phyloP scores from a whole-genome alignment of 805 yeast genomes.

The Sugiyamaella floridensis region DNA sequence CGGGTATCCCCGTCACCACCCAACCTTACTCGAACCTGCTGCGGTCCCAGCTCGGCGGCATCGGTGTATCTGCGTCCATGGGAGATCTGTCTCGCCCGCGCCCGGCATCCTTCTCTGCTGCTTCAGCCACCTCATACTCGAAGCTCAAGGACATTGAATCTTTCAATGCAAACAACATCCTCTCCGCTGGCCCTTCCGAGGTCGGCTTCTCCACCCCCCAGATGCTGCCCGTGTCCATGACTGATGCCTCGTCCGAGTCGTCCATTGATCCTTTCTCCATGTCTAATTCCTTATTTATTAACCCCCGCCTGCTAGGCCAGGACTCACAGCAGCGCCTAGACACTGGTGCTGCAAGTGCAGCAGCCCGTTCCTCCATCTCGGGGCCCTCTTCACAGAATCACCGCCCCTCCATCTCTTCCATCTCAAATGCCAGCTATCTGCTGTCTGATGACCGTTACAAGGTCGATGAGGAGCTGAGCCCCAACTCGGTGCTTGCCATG shows the following conservation, averaged over 20 bases:
- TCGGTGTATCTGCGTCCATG: neutral
- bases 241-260: constrained; percentile 57
- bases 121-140: constrained; percentile 53
- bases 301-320: constrained; percentile 20
- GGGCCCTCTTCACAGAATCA: neutral
- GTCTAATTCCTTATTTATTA: constrained; percentile 22
- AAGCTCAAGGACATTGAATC: constrained; percentile 38
- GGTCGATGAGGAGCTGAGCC: constrained; percentile 15
- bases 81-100: constrained; percentile 11
- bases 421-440: neutral
- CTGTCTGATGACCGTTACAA: neutral
- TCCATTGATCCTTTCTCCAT: constrained; percentile 49
- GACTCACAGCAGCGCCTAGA: constrained; percentile 5
- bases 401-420: neutral
- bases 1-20: constrained; percentile 5
- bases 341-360: constrained; percentile 1
- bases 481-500: constrained; percentile 8
- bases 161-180: constrained; percentile 11
- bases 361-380: constrained; percentile 1
- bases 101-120: constrained; percentile 54
- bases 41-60: constrained; percentile 10
- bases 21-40: constrained; percentile 15
- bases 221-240: constrained; percentile 41
- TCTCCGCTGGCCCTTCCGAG: constrained; percentile 46
- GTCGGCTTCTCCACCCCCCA: constrained; percentile 84